Evolutionary conservation across 148 eudicot genomes (phyloP), one percentile per base, ranked within the genome.

Genomic region (Salicornia ramosissima): DNA sequence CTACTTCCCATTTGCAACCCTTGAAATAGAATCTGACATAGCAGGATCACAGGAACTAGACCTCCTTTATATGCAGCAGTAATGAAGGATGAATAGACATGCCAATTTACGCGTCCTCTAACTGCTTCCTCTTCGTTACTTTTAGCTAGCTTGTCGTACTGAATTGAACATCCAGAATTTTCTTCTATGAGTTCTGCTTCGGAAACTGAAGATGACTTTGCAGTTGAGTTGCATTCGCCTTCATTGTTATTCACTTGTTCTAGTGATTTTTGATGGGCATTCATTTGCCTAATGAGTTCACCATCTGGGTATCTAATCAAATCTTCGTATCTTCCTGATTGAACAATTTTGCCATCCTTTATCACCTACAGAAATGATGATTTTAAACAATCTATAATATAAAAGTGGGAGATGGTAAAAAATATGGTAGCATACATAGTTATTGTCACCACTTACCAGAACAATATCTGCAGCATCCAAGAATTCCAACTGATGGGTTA

Each of bases 401-500:
- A 24, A 36, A 46, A n/a, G n/a, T n/a, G n/a, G n/a, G n/a, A n/a
- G n/a, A n/a, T n/a, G n/a, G n/a, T n/a, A n/a, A n/a, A n/a, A n/a
- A n/a, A n/a, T n/a, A n/a, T n/a, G n/a, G n/a, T n/a, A n/a, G n/a
- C n/a, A 25, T 2, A 10, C 15, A 0, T n/a, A 16, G 0, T 4
- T 5, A 0, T n/a, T 2, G 0, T 4, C 0, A 6, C 19, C 16
- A 16, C 28, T 46, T 86, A 90, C 98, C 98, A 93, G 77, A 61
- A 93, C 87, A 79, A 86, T 83, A 75, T 93, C 98, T 67, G 98
- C 84, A 66, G 86, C 87, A 71, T 87, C 85, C 74, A 93, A 75
- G 63, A 81, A 88, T 67, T 90, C 98, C 79, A 93, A 53, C 83
- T 93, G 98, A 77, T 93, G 92, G 40, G 96, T 93, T 58, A 87